phyloP scores from a whole-genome alignment of 345 rosid genomes.

The Linum usitatissimum region DNA sequence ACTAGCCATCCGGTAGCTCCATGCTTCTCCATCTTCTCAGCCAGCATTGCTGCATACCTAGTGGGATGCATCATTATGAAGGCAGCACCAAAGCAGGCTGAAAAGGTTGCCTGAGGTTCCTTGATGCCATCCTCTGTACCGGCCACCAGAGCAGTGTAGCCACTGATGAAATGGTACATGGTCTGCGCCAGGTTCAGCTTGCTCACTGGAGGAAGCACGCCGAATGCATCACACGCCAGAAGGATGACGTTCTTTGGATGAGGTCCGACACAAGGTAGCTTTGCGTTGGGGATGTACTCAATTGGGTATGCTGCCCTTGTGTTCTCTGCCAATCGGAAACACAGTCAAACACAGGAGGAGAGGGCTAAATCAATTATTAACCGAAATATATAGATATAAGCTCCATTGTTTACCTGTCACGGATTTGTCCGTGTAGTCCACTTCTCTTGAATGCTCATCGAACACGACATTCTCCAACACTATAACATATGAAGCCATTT shows the following conservation, averaged over 20 bases:
- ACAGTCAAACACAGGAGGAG: neutral
- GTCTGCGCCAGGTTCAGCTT: slow-evolving; percentile 81
- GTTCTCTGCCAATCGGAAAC: slow-evolving; percentile 45
- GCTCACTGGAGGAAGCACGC: slow-evolving; percentile 99
- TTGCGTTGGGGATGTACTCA: slow-evolving; percentile 83
- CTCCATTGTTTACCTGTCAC: slow-evolving; percentile 52
- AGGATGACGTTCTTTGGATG: slow-evolving; percentile 90
- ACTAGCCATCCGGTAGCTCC: slow-evolving; percentile 99
- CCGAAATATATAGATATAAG: too few species aligned
- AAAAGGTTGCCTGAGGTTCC: slow-evolving; percentile 86
- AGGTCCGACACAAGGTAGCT: slow-evolving; percentile 82
- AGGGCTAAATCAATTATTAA: neutral
- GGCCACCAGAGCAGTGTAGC: slow-evolving; percentile 95
- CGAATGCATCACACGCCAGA: slow-evolving; percentile 91
- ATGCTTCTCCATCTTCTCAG: slow-evolving; percentile 87
- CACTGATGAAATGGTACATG: slow-evolving; percentile 97
- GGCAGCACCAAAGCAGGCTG: slow-evolving; percentile 98
- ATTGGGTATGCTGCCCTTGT: slow-evolving; percentile 94
- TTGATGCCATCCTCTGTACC: slow-evolving; percentile 91
- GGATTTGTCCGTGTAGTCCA: slow-evolving; percentile 76
- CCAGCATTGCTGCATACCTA: slow-evolving; percentile 93
- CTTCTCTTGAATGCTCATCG: slow-evolving; percentile 83
- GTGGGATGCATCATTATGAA: slow-evolving; percentile 97
- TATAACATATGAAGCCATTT: slow-evolving; percentile 16
- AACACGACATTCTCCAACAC: slow-evolving; percentile 93